A percentile compares a stretch with the other conserved stretches of the same genome.
Conservation (phyloP, 331 rosid species). For the Spiraea crenata region DNA sequence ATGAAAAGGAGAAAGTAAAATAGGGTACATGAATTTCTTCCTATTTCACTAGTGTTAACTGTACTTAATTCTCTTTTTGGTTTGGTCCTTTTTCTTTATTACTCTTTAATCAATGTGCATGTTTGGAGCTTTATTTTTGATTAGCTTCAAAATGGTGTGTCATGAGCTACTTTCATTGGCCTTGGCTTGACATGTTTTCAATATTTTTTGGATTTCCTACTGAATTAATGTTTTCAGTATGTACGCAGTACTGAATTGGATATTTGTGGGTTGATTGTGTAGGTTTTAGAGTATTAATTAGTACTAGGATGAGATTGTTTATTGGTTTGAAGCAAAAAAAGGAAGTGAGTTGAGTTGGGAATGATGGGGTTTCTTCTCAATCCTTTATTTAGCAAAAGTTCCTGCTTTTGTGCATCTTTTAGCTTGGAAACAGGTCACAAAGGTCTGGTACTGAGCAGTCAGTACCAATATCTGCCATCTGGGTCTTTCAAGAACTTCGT, state of each 20-base stretch:
- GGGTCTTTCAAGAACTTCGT: constrained; percentile 20
- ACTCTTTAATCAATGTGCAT: constrained; percentile 21
- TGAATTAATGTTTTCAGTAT: neutral
- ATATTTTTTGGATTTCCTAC: neutral
- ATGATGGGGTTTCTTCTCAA: constrained; percentile 68
- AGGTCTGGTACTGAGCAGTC: constrained; percentile 53
- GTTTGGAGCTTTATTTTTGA: constrained; percentile 37
- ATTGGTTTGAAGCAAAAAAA: constrained; percentile 24
- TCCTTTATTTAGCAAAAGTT: constrained; percentile 61
- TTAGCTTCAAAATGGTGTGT: constrained; percentile 37
- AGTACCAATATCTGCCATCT: constrained; percentile 32
- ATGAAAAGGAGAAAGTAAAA: constrained; percentile 41
- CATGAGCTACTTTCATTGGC: neutral
- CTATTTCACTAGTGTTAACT: neutral
- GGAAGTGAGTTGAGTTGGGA: constrained; percentile 34
- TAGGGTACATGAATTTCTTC: constrained; percentile 25
- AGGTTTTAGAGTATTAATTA: neutral
- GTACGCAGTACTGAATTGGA: neutral
- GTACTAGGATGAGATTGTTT: constrained; percentile 1
- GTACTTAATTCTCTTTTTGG: neutral
- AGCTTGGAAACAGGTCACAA: constrained; percentile 52
- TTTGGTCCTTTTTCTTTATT: neutral
- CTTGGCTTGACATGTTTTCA: neutral
- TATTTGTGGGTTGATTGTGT: constrained; percentile 21
- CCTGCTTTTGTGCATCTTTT: constrained; percentile 21